These are phyloP conservation scores for Neonectria ditissima DNA, from an alignment of 2,329 filamentous ascomycete species.

Conservation along the genomic window DNA sequence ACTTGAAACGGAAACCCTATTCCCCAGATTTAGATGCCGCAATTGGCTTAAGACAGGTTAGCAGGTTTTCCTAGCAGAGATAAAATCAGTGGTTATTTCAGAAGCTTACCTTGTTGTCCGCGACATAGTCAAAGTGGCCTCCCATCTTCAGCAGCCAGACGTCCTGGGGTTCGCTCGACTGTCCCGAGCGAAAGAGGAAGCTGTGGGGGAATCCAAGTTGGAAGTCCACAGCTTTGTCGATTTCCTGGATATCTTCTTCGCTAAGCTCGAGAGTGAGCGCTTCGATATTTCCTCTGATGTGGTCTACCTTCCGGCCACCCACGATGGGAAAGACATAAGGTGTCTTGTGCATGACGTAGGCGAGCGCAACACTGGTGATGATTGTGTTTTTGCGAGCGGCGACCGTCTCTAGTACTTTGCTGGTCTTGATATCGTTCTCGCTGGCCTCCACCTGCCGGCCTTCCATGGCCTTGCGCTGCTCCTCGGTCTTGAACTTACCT, in stretches of 20 bases:
- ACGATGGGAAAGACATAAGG: slow-evolving; percentile 80
- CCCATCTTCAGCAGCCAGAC: slow-evolving; percentile 60
- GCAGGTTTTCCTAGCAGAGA: background rate
- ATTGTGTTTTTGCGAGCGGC: slow-evolving; percentile 56
- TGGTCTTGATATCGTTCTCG: slow-evolving; percentile 65
- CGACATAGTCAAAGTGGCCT: slow-evolving; percentile 64
- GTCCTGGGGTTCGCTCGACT: slow-evolving; percentile 54
- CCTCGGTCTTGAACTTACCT: slow-evolving; percentile 59
- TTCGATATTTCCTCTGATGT: slow-evolving; percentile 77
- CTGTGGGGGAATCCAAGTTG: slow-evolving; percentile 75
- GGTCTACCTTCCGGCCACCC: slow-evolving; percentile 75
- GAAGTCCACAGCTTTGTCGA: slow-evolving; percentile 72
- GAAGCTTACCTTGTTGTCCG: slow-evolving; percentile 51
- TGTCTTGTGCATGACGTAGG: slow-evolving; percentile 79
- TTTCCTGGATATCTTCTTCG: slow-evolving; percentile 71
- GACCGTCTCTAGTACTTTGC: slow-evolving; percentile 62
- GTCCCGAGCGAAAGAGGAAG: slow-evolving; percentile 62
- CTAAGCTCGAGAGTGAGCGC: slow-evolving; percentile 71
- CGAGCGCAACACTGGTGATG: slow-evolving; percentile 69
- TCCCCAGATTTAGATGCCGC: slow-evolving; percentile 54
- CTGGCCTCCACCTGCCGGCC: slow-evolving; percentile 56
- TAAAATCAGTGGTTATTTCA: background rate
- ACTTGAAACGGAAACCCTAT: slow-evolving; percentile 53
- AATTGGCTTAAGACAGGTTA: slow-evolving; percentile 52
- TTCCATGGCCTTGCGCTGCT: slow-evolving; percentile 49